Percentiles rank a stretch among this genome's conserved stretches.
Conservation (phyloP, 805 yeast species). For the Lipomyces orientalis region DNA sequence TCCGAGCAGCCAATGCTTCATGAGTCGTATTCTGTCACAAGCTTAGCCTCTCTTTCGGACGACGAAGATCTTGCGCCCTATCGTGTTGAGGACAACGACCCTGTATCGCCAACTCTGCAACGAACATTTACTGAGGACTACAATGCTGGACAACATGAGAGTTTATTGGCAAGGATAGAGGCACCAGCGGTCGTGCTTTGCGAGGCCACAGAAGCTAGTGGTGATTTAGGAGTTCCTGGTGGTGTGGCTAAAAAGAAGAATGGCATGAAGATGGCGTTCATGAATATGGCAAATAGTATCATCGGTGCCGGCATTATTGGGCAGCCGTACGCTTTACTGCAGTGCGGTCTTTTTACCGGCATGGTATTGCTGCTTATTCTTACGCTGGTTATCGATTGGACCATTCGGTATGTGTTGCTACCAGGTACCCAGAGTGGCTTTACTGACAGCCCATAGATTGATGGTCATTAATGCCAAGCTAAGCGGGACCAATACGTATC, state of each 20-base stretch:
- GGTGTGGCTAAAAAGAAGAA: constrained; percentile 51
- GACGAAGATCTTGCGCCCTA: constrained; percentile 6
- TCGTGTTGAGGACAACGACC: constrained; percentile 25
- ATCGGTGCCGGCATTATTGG: constrained; percentile 96
- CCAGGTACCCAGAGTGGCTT: neutral
- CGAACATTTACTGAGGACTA: neutral
- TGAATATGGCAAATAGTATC: constrained; percentile 96
- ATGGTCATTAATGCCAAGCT: constrained; percentile 83
- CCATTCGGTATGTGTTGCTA: constrained; percentile 50
- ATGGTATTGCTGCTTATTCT: constrained; percentile 62
- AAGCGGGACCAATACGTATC: constrained; percentile 77
- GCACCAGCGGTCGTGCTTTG: constrained; percentile 32
- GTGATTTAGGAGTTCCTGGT: constrained; percentile 30
- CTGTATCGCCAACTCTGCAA: neutral
- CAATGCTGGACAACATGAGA: constrained; percentile 20
- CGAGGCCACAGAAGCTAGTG: constrained; percentile 13
- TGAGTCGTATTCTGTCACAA: neutral
- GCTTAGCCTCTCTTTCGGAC: constrained; percentile 1
- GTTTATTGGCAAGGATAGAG: constrained; percentile 29
- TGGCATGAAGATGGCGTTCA: constrained; percentile 82
- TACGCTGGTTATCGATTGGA: constrained; percentile 85
- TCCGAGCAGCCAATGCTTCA: constrained; percentile 13
- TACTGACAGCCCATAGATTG: constrained; percentile 50
- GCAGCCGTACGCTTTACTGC: constrained; percentile 84
- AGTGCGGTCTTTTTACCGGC: constrained; percentile 81